Percentiles rank a stretch among this genome's conserved stretches.
These are phyloP conservation scores for Diutina siamensis DNA, from an alignment of 1,139 yeast species.

Conservation along the genomic window DNA sequence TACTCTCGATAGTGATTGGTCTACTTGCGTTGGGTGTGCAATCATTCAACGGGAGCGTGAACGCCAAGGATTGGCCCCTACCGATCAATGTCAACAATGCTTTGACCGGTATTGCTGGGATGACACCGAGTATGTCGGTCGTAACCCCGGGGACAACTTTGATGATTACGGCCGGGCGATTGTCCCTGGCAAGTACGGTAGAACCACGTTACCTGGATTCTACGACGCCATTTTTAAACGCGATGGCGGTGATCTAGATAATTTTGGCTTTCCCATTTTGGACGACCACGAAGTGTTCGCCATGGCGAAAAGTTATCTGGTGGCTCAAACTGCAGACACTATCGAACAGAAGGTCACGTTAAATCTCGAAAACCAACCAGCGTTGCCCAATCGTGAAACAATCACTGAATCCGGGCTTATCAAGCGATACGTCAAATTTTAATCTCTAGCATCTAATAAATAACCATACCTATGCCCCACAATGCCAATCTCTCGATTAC, in stretches of 20 bases:
- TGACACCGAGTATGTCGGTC: conserved; percentile 22
- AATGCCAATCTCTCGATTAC: too few species aligned
- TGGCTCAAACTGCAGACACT: background rate
- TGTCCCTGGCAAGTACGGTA: background rate
- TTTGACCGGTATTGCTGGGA: conserved; percentile 78
- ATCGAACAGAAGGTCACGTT: too few species aligned
- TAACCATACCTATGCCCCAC: too few species aligned
- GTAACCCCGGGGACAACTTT: background rate
- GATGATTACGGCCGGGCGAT: background rate
- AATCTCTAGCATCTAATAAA: too few species aligned
- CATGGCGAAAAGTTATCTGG: background rate
- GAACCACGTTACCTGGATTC: background rate
- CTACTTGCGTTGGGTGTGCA: conserved; percentile 82
- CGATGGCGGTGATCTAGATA: background rate
- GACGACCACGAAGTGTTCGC: background rate
- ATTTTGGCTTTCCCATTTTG: background rate
- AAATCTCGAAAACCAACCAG: background rate
- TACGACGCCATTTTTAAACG: background rate
- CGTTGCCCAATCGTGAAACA: background rate
- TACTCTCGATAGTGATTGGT: conserved; percentile 65
- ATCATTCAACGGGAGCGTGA: conserved; percentile 74
- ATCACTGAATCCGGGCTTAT: background rate
- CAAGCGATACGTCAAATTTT: background rate
- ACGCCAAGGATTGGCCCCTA: conserved; percentile 48
- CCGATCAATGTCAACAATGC: conserved; percentile 66